phyloP scores from a whole-genome alignment of 2,329 filamentous ascomycete species.

The Aureobasidium sp. region DNA sequence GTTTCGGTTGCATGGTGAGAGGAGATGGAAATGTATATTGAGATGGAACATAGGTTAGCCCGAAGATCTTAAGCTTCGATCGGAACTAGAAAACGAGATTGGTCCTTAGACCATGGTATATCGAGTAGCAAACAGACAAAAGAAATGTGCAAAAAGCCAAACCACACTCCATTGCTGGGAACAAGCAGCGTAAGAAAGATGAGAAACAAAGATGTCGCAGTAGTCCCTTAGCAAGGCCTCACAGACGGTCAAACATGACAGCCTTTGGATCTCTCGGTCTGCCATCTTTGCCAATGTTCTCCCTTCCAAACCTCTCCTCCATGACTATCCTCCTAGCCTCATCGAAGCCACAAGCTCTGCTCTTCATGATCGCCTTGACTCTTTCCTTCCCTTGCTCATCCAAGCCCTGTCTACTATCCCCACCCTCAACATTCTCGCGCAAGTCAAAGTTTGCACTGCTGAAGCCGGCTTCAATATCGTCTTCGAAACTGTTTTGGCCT shows the following conservation, averaged over 20 bases:
- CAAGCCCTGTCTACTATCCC: conserved; percentile 72
- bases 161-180: neutral
- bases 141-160: neutral
- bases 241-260: conserved; percentile 61
- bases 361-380: conserved; percentile 87
- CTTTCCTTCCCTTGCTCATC: conserved; percentile 75
- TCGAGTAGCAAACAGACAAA: neutral
- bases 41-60: neutral
- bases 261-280: conserved; percentile 88
- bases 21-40: conserved; percentile 1
- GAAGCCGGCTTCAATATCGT: conserved; percentile 76
- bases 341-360: conserved; percentile 73
- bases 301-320: conserved; percentile 76
- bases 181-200: neutral
- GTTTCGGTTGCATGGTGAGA: neutral
- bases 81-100: neutral
- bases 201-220: neutral
- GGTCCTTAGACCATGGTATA: neutral
- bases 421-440: conserved; percentile 66
- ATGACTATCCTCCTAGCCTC: conserved; percentile 82
- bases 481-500: conserved; percentile 62
- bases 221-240: neutral
- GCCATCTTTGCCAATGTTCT: conserved; percentile 84
- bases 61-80: neutral
- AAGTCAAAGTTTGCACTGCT: conserved; percentile 80